Conservation (phyloP, 2,329 filamentous ascomycete species). For the Fonsecaea erecta region DNA sequence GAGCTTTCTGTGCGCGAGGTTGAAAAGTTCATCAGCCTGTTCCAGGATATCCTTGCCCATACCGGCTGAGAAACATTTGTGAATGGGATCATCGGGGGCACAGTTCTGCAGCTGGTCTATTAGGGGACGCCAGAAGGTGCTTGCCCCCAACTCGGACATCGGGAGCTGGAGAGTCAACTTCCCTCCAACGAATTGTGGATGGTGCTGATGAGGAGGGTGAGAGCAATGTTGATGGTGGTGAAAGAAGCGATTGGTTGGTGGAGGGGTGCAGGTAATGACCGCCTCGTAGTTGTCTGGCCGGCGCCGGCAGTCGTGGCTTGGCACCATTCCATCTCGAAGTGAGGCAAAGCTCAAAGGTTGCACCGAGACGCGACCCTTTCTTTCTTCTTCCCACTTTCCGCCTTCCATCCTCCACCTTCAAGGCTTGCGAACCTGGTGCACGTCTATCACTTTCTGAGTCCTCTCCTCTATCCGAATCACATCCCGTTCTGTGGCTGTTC, state of each 20-base stretch:
- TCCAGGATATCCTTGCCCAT: constrained; percentile 37
- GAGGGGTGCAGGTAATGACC: neutral
- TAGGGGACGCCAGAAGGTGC: constrained; percentile 18
- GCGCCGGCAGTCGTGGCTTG: neutral
- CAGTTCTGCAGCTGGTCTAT: constrained; percentile 11
- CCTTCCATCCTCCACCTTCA: neutral
- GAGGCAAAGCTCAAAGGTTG: neutral
- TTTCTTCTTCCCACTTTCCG: neutral
- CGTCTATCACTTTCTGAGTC: neutral
- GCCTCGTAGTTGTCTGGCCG: too few species aligned
- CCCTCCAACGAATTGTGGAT: neutral
- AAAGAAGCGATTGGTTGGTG: neutral
- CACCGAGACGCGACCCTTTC: neutral
- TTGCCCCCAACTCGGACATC: neutral
- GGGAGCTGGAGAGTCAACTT: neutral
- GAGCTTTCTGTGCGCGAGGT: constrained; percentile 58
- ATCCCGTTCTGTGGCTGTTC: neutral
- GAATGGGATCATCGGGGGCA: constrained; percentile 25
- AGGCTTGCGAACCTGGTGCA: neutral
- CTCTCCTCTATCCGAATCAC: neutral
- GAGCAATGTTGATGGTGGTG: neutral
- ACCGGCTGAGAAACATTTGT: constrained; percentile 25
- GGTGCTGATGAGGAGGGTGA: neutral
- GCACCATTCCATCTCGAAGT: neutral
- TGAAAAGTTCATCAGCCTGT: constrained; percentile 49